A percentile compares a stretch with the other conserved stretches of the same genome.
phyloP scores from a whole-genome alignment of 768 basidiomycete species.

The Phanerochaete carnosa region DNA sequence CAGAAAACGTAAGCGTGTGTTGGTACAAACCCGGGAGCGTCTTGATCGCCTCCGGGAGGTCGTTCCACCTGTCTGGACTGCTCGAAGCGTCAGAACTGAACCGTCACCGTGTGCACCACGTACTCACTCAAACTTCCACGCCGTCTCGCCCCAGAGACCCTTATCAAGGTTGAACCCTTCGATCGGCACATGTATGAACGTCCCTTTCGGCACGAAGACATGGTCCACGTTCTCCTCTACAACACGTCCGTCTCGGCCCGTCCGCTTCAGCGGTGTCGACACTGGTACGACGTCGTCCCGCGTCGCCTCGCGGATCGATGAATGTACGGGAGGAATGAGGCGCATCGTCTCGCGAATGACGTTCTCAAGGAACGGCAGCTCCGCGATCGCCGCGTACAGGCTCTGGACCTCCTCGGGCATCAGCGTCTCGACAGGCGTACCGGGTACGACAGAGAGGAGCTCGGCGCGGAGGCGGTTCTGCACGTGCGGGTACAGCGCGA shows the following conservation, averaged over 20 bases:
- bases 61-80: slow-evolving; percentile 82
- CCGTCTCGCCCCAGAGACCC: slow-evolving; percentile 75
- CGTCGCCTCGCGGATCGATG: slow-evolving; percentile 74
- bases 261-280: slow-evolving; percentile 51
- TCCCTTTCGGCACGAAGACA: slow-evolving; percentile 61
- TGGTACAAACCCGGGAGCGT: slow-evolving; percentile 69
- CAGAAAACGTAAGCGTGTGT: slow-evolving; percentile 73
- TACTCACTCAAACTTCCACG: slow-evolving; percentile 74
- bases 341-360: slow-evolving; percentile 74
- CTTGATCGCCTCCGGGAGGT: slow-evolving; percentile 65
- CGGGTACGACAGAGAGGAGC: slow-evolving; percentile 44
- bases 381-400: slow-evolving; percentile 50
- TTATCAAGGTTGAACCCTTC: slow-evolving; percentile 81
- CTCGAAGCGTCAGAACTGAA: neutral
- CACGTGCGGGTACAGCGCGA: slow-evolving; percentile 62
- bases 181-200: slow-evolving; percentile 72
- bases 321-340: slow-evolving; percentile 78
- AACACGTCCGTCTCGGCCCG: slow-evolving; percentile 41
- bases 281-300: slow-evolving; percentile 78
- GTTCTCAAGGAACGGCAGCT: slow-evolving; percentile 71
- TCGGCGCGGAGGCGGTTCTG: slow-evolving; percentile 76
- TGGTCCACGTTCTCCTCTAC: slow-evolving; percentile 35
- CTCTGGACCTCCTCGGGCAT: slow-evolving; percentile 66
- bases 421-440: slow-evolving; percentile 36
- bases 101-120: neutral